Evolutionary conservation across 1,284 basidiomycete genomes (phyloP), one percentile per base, ranked within the genome.

Genomic region (Meripilus lineatus): DNA sequence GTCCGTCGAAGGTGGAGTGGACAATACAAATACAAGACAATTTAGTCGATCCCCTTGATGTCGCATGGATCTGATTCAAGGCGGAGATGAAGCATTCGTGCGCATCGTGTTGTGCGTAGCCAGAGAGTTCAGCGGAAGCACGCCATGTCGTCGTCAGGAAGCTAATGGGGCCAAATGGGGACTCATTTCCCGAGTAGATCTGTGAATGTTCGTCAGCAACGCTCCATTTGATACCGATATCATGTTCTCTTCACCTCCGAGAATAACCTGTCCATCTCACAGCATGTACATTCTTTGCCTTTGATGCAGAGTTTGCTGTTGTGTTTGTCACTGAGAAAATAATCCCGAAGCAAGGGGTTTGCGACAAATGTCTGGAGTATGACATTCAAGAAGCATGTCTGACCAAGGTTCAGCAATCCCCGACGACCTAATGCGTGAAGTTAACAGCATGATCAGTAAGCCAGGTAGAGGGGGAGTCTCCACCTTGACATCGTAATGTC

Each of bases 331-430:
- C 84, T 79, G 14, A 98, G 77, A 57, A 94, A 98, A 63, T 89
- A 93, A 55, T 91, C 90, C 34, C 92, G 80, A 7, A 98, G 71
- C 4, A 97, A 71, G 0, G 94, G 94, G 56, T 97, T 99, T 65
- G 93, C 89, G 11, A 93, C 70, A 57, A 99, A 86, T n/a, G 82
- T 81, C 64, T 99, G 95, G 5, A 99, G 75, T 37, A 98, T 82
- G 40, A 89, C 91, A 50, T 93, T 95, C 59, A 99, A 74, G 67
- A 93, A 98, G 59, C 94, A 99, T 0, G 94, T 98, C 56, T 95
- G 90, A 4, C 92, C 91, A 5, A 97, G 81, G 61, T 97, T 97
- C 36, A 96, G 72, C 3, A 97, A 71, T 0, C 94, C 94, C 45
- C 92, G 77, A 8, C 90, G 82, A 44, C 83, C 90, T 89, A n/a